Conservation (phyloP, 2,329 filamentous ascomycete genomes). For the Talaromyces sp. region DNA sequence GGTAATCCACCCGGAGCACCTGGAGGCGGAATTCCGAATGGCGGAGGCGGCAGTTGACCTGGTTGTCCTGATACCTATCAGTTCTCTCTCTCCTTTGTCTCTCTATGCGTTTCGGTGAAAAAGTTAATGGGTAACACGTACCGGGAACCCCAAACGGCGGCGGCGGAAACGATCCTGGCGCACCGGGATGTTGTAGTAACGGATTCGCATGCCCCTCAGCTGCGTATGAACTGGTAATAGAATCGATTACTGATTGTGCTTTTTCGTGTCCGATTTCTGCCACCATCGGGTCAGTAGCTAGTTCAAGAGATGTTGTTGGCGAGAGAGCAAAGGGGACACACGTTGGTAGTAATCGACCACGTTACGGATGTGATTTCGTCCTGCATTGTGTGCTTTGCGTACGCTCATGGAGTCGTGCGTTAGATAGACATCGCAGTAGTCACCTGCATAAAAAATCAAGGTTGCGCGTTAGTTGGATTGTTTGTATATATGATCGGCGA, state of each 20-base stretch:
- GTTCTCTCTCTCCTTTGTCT: background rate
- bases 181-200: constrained; percentile 65
- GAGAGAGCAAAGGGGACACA: constrained; percentile 37
- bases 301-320: background rate
- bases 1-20: constrained; percentile 43
- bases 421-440: constrained; percentile 99
- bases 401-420: constrained; percentile 99
- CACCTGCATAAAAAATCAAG: constrained; percentile 50
- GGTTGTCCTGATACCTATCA: constrained; percentile 29
- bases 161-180: constrained; percentile 47
- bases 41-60: constrained; percentile 53
- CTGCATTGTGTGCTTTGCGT: constrained; percentile 96
- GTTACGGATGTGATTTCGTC: constrained; percentile 94
- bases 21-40: constrained; percentile 53
- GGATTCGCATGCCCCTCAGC: constrained; percentile 91
- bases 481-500: constrained; percentile 1
- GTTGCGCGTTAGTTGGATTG: constrained; percentile 18
- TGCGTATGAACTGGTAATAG: constrained; percentile 92
- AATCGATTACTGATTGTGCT: constrained; percentile 96
- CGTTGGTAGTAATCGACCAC: constrained; percentile 98
- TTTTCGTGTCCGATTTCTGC: constrained; percentile 97
- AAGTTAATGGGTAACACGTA: constrained; percentile 27
- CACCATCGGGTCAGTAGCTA: background rate
- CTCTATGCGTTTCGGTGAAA: too few relatives aligned
- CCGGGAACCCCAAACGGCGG: constrained; percentile 61